These are phyloP conservation scores for Aspergillus fructus DNA, from an alignment of 2,329 filamentous ascomycete genomes.

Conservation along the genomic window DNA sequence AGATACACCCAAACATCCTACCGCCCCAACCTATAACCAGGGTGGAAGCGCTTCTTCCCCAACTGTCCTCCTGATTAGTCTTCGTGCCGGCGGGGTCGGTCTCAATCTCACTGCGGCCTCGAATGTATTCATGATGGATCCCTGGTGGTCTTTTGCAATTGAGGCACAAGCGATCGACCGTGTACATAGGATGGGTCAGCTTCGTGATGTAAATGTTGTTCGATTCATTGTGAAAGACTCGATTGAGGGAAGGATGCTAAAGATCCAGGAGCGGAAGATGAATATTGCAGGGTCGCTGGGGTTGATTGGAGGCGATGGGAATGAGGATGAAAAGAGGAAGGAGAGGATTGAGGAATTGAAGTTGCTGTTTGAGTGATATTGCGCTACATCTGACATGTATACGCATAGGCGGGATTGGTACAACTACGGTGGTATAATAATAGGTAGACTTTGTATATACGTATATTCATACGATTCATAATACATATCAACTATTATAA, in stretches of 20 bases:
- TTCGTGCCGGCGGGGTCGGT: constrained; percentile 89
- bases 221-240: constrained; percentile 87
- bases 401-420: neutral
- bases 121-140: constrained; percentile 98
- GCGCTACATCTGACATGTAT: neutral
- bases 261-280: constrained; percentile 88
- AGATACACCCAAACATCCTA: neutral
- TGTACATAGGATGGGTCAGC: constrained; percentile 95
- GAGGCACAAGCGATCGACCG: constrained; percentile 97
- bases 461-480: neutral
- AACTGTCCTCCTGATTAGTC: constrained; percentile 72
- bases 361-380: constrained; percentile 63
- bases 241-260: constrained; percentile 93
- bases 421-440: neutral
- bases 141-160: constrained; percentile 98
- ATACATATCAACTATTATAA: neutral
- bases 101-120: constrained; percentile 88
- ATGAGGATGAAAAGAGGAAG: constrained; percentile 85
- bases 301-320: constrained; percentile 90
- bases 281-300: constrained; percentile 85
- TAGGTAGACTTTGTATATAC: neutral
- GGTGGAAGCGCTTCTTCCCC: constrained; percentile 16
- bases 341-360: constrained; percentile 92
- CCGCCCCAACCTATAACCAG: constrained; percentile 15
- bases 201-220: constrained; percentile 78